Conservation (phyloP, 768 basidiomycete species). For the Hygrophoropsis aurantiaca region DNA sequence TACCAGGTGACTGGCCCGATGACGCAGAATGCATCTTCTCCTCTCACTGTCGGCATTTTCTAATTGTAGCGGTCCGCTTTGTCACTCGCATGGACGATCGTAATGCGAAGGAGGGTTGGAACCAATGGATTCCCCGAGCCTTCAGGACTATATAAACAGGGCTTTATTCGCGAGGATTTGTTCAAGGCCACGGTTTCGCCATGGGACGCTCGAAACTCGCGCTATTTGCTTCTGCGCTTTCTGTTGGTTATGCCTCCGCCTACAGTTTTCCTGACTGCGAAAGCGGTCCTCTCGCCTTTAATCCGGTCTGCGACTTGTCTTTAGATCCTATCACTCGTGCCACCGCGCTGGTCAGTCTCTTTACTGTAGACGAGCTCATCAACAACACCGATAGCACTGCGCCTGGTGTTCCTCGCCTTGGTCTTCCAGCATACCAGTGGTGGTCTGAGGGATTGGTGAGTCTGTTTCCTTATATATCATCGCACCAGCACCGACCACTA, state of each 20-base stretch:
- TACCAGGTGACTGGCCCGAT: neutral
- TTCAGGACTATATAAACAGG: neutral
- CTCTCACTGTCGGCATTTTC: neutral
- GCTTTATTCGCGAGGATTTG: no score
- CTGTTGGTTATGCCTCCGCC: conserved; percentile 4
- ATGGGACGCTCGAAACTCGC: conserved; percentile 5
- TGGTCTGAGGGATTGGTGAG: conserved; percentile 60
- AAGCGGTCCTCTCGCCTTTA: conserved; percentile 44
- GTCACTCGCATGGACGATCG: neutral
- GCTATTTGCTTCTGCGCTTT: conserved; percentile 4
- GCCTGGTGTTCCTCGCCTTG: conserved; percentile 53
- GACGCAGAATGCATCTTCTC: neutral
- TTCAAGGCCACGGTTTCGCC: neutral
- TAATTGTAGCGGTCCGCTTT: neutral
- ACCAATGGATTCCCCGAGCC: neutral
- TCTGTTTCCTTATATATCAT: no score
- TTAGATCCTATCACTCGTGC: conserved; percentile 47
- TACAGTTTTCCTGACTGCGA: conserved; percentile 50
- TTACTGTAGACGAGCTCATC: conserved; percentile 52
- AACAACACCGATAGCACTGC: conserved; percentile 49
- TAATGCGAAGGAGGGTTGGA: neutral
- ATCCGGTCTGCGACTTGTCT: conserved; percentile 47
- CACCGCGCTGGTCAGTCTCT: conserved; percentile 45
- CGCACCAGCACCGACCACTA: neutral
- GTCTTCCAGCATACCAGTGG: conserved; percentile 59